Evolutionary conservation across 306 rosid species (phyloP).

Genomic region (Begonia loranthoides): DNA sequence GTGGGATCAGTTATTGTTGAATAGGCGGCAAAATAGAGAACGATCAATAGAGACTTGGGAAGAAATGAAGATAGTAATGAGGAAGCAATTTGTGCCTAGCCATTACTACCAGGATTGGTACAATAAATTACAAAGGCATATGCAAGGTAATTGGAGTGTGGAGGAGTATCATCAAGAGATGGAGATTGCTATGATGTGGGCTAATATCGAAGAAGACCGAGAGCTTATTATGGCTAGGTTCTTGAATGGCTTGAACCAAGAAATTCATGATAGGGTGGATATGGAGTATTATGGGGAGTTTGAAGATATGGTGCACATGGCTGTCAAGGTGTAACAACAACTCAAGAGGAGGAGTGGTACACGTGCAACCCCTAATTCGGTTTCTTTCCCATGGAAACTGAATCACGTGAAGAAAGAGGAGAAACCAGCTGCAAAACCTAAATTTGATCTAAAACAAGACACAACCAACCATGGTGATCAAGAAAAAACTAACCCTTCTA

Average conservation of each 20-base stretch:
- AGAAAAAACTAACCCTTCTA: conserved; percentile 1
- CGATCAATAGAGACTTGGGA: not conserved
- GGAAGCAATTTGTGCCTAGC: not conserved
- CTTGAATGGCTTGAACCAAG: not conserved
- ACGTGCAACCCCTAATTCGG: not conserved
- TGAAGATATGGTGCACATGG: conserved; percentile 1
- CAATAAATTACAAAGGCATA: not conserved
- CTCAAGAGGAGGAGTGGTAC: not conserved
- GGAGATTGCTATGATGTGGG: too few species aligned
- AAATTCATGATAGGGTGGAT: conserved; percentile 1
- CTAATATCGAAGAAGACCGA: not conserved
- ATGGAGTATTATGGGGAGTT: not conserved
- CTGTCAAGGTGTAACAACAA: conserved; percentile 2
- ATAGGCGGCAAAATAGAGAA: not conserved
- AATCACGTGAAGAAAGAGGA: not conserved
- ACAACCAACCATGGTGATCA: not conserved
- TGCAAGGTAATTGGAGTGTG: not conserved
- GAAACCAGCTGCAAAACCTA: not conserved
- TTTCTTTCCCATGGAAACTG: not conserved
- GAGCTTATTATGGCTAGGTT: not conserved
- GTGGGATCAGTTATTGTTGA: not conserved
- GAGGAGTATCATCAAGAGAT: too few species aligned
- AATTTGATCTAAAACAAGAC: not conserved
- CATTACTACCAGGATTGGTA: not conserved
- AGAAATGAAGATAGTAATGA: too few species aligned